Percentiles rank a stretch among this genome's conserved stretches.
Evolutionary conservation across 768 basidiomycete genomes (phyloP).

Genomic region (Russula vinacea): DNA sequence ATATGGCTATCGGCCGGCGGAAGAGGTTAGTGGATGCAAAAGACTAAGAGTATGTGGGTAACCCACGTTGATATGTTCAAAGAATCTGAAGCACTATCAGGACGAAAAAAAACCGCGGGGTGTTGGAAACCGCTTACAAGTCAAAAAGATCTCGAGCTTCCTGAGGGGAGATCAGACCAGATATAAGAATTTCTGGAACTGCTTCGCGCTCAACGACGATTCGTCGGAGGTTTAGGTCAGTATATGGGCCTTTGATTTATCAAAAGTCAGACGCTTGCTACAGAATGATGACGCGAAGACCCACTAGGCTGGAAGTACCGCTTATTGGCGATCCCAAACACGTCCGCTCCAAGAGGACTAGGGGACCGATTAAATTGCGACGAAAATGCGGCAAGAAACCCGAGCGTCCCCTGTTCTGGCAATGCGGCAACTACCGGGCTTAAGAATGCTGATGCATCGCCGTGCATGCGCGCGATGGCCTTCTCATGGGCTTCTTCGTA

Average conservation of each 20-base stretch:
- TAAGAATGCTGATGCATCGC: conserved; percentile 6
- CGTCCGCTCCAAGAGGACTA: conserved; percentile 1
- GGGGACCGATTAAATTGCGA: conserved; percentile 12
- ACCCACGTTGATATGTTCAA: conserved; percentile 52
- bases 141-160: conserved; percentile 36
- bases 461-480: conserved; percentile 16
- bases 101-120: background rate
- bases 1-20: conserved; percentile 42
- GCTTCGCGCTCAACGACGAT: conserved; percentile 38
- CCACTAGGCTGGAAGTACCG: conserved; percentile 29
- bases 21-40: conserved; percentile 21
- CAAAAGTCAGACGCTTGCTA: background rate
- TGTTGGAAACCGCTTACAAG: conserved; percentile 31
- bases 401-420: conserved; percentile 21
- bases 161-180: conserved; percentile 35
- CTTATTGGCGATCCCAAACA: conserved; percentile 26
- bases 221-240: conserved; percentile 36
- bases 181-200: conserved; percentile 36
- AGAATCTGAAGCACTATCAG: conserved; percentile 41
- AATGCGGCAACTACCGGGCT: background rate
- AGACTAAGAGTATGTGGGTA: background rate
- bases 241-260: conserved; percentile 31
- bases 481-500: conserved; percentile 21
- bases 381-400: conserved; percentile 27
- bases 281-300: background rate